A percentile compares a stretch with the other conserved stretches of the same genome.
Conservation (phyloP, 345 rosid species). For the Hevea brasiliensis region DNA sequence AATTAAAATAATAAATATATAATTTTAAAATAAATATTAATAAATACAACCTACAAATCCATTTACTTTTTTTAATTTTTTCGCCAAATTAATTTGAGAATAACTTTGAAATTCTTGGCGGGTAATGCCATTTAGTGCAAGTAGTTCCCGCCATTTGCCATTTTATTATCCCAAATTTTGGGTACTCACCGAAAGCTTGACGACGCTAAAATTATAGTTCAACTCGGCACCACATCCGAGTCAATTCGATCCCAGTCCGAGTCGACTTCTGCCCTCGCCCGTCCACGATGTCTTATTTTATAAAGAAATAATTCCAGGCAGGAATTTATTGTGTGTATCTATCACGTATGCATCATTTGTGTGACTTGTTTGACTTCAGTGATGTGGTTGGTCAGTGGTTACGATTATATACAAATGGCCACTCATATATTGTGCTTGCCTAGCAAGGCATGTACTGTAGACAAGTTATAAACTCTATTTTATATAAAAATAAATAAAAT, state of each 20-base stretch:
- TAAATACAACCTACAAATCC: background rate
- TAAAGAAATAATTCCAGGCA: background rate
- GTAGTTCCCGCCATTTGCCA: conserved; percentile 12
- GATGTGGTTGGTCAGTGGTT: too few relatives aligned
- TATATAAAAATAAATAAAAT: too few relatives aligned
- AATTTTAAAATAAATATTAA: too few relatives aligned
- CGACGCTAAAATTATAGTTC: too few relatives aligned
- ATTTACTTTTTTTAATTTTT: too few relatives aligned
- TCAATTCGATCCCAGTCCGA: conserved; percentile 4
- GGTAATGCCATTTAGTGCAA: conserved; percentile 9
- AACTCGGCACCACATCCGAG: background rate
- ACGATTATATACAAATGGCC: background rate
- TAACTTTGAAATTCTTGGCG: conserved; percentile 14
- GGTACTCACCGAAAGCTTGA: too few relatives aligned
- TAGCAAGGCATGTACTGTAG: too few relatives aligned
- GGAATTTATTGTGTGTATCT: background rate
- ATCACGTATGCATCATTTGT: too few relatives aligned
- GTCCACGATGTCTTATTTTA: background rate
- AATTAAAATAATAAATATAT: too few relatives aligned
- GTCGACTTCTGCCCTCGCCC: background rate
- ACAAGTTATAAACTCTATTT: too few relatives aligned
- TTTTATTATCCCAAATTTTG: background rate
- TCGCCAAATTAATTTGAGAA: background rate
- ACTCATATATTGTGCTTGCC: too few relatives aligned
- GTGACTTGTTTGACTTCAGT: too few relatives aligned